A percentile compares a stretch with the other conserved stretches of the same genome.
These are phyloP conservation scores for Reutealis trisperma DNA, from an alignment of 345 rosid species.

Conservation along the genomic window DNA sequence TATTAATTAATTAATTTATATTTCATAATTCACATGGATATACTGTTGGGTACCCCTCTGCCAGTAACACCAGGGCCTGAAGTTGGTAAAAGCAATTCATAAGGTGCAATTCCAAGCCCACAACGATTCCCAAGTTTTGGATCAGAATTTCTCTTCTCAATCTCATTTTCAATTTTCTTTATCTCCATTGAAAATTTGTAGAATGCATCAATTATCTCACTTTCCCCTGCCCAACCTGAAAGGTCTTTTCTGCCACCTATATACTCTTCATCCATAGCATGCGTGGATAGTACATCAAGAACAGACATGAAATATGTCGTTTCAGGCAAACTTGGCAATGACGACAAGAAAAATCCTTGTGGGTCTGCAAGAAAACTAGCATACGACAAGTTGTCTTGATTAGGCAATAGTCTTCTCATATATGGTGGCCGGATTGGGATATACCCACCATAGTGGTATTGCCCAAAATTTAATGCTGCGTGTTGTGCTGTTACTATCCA, in stretches of 20 bases:
- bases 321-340: constrained; percentile 76
- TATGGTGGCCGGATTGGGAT: constrained; percentile 83
- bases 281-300: constrained; percentile 86
- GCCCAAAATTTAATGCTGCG: constrained; percentile 92
- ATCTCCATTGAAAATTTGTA: constrained; percentile 72
- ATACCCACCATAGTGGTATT: constrained; percentile 84
- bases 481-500: constrained; percentile 97
- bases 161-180: constrained; percentile 68
- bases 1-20: too few relatives aligned
- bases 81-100: constrained; percentile 80
- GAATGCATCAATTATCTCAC: constrained; percentile 71
- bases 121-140: constrained; percentile 63
- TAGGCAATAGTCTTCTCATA: constrained; percentile 76
- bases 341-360: constrained; percentile 63
- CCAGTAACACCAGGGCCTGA: constrained; percentile 95
- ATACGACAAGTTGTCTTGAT: constrained; percentile 63
- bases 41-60: constrained; percentile 95
- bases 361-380: constrained; percentile 61
- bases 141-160: constrained; percentile 68
- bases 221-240: constrained; percentile 72
- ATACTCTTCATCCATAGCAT: constrained; percentile 87
- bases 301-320: constrained; percentile 92
- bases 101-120: constrained; percentile 89
- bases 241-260: constrained; percentile 80
- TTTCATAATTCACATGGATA: constrained; percentile 54